Evolutionary conservation across 2,329 filamentous ascomycete genomes (phyloP).

Genomic region (Raffaelea arxii): DNA sequence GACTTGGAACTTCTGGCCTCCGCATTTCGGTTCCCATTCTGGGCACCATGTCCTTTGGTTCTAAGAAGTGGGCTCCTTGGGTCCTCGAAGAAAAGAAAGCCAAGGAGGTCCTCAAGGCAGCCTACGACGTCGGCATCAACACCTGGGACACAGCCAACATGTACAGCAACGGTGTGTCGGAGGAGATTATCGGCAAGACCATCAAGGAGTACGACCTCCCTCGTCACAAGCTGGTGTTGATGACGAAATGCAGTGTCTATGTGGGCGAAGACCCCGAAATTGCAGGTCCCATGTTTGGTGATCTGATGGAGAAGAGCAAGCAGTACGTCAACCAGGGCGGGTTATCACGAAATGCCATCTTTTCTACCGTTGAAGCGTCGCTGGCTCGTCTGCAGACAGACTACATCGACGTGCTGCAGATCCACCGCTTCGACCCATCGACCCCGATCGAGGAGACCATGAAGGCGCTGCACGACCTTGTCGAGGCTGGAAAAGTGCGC

Average conservation of each 20-base stretch:
- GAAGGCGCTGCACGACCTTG: constrained; percentile 46
- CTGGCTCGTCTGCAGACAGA: constrained; percentile 39
- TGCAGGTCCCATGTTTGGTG: constrained; percentile 10
- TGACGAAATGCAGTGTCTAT: constrained; percentile 45
- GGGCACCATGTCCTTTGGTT: no score
- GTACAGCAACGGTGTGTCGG: constrained; percentile 46
- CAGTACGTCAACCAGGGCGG: constrained; percentile 24
- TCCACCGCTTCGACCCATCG: constrained; percentile 42
- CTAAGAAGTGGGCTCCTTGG: no score
- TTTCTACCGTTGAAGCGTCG: constrained; percentile 52
- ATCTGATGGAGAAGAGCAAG: constrained; percentile 11
- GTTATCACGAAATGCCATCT: constrained; percentile 52
- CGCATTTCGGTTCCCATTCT: no score
- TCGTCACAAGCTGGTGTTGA: constrained; percentile 44
- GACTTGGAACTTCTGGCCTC: no score
- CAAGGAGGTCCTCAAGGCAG: no score
- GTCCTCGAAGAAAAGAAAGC: no score
- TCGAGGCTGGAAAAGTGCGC: constrained; percentile 40
- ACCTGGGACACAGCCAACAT: constrained; percentile 42
- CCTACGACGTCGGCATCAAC: no score
- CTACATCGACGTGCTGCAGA: constrained; percentile 49
- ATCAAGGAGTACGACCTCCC: constrained; percentile 48
- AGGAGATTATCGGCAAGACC: constrained; percentile 45
- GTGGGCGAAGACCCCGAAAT: constrained; percentile 35
- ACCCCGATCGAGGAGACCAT: constrained; percentile 45